Evolutionary conservation across 176 grass and related monocot species (phyloP), one percentile per base, ranked within the genome.

Genomic region (Eragrostis curvula): DNA sequence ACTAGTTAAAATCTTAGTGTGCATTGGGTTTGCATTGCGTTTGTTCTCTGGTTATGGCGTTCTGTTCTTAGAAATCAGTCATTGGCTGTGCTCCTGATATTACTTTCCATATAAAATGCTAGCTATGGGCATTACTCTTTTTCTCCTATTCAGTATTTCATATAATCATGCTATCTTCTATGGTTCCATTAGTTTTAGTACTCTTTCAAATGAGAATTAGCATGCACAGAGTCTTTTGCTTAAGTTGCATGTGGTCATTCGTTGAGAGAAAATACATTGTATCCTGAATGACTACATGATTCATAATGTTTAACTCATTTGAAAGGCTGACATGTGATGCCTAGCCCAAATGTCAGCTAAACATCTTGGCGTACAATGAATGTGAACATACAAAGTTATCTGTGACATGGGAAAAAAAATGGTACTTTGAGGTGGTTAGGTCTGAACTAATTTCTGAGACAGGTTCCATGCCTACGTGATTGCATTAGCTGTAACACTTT

Each of bases 141-240:
- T 77, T 45, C 14, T 5, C 45, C 25, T 78, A 71, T 71, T 87
- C 15, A 24, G 6, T 12, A 55, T 71, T 43, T 77, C 36, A 45
- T 78, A 18, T 17, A 29, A 64, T 20, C 66, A 46, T 50, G 52
- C 45, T 8, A 52, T 16, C 52, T 88, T 81, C 13, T 32, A 44
- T 79, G 68, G 68, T 74, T 66, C 69, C 72, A 45, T 32, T 68
- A 46, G 45, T 81, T 71, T 75, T 75, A 75, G 62, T 67, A 87
- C 46, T 45, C 13, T 55, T 23, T 87, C 32, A 42, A 18, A 83
- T 71, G 20, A 66, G 55, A 83, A 78, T 64, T 13, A 24, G 28
- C 24, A 64, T 71, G 14, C 74, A 51, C 43, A 30, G 3, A n/a
- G n/a, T 15, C 64, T 59, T 62, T 10, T 23, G 55, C 67, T 85